Conservation (phyloP, 148 eudicot genomes). For the Vaccinium corymbosum region DNA sequence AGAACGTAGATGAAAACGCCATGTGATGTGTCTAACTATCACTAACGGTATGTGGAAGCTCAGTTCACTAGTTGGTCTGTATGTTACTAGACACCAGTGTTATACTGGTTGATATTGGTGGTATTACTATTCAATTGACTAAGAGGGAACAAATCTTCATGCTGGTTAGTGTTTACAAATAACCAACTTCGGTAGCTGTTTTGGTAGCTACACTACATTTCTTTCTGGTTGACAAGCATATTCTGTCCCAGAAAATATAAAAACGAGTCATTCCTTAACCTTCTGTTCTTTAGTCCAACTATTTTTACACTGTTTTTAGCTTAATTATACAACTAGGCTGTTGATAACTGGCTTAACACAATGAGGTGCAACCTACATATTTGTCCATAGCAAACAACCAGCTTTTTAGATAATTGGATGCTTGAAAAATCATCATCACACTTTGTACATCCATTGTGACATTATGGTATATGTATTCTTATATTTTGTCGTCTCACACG, state of each 20-base stretch:
- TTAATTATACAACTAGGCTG: slow-evolving; percentile 3
- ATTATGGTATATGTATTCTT: background rate
- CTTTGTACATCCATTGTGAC: background rate
- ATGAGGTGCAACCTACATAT: background rate
- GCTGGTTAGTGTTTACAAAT: background rate
- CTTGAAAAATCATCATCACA: background rate
- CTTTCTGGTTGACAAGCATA: slow-evolving; percentile 6
- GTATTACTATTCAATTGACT: background rate
- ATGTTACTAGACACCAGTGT: background rate
- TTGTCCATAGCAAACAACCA: background rate
- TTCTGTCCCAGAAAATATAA: background rate
- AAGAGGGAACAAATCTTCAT: slow-evolving; percentile 6
- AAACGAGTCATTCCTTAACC: background rate
- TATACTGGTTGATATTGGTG: background rate
- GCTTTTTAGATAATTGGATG: background rate
- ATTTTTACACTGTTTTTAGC: background rate
- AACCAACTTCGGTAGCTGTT: background rate
- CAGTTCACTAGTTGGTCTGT: background rate
- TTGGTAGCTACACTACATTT: background rate
- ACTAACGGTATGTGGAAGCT: background rate
- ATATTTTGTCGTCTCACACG: background rate
- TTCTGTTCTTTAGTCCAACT: background rate
- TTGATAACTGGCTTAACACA: background rate
- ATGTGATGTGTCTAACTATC: too few species aligned
- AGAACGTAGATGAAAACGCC: background rate